phyloP scores from a whole-genome alignment of 805 yeast species.

The Vanderwaltozyma polyspora region DNA sequence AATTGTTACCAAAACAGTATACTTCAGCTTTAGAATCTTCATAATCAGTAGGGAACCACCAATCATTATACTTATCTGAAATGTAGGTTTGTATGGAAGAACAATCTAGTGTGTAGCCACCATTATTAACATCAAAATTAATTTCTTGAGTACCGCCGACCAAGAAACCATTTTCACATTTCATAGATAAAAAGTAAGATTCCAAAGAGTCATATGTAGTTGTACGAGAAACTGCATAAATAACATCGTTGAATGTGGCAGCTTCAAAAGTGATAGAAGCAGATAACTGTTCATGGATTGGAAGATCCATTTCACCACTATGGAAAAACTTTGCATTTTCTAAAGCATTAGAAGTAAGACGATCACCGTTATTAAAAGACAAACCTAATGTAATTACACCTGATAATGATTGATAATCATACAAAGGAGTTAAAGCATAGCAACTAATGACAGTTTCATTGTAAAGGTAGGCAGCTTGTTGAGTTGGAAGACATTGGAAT shows the following conservation, averaged over 20 bases:
- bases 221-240: conserved; percentile 21
- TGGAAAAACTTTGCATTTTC: conserved; percentile 22
- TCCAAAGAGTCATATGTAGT: conserved; percentile 26
- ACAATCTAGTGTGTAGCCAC: conserved; percentile 28
- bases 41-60: conserved; percentile 22
- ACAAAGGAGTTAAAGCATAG: conserved; percentile 13
- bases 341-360: conserved; percentile 22
- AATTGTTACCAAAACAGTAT: conserved; percentile 16
- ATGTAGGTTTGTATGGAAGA: conserved; percentile 14
- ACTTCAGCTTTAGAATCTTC: conserved; percentile 9
- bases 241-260: conserved; percentile 7
- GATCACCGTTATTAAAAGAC: conserved; percentile 29
- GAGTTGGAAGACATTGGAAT: conserved; percentile 25
- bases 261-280: conserved; percentile 22
- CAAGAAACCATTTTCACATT: conserved; percentile 23
- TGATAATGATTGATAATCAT: conserved; percentile 10
- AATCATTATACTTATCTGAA: conserved; percentile 26
- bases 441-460: conserved; percentile 25
- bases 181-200: conserved; percentile 26
- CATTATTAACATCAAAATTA: conserved; percentile 24
- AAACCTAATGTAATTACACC: conserved; percentile 25
- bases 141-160: conserved; percentile 21
- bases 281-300: conserved; percentile 17
- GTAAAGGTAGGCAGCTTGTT: conserved; percentile 27
- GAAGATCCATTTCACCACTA: conserved; percentile 22